These are phyloP conservation scores for Scytalidium sp. DNA, from an alignment of 2,329 filamentous ascomycete genomes.

Conservation along the genomic window DNA sequence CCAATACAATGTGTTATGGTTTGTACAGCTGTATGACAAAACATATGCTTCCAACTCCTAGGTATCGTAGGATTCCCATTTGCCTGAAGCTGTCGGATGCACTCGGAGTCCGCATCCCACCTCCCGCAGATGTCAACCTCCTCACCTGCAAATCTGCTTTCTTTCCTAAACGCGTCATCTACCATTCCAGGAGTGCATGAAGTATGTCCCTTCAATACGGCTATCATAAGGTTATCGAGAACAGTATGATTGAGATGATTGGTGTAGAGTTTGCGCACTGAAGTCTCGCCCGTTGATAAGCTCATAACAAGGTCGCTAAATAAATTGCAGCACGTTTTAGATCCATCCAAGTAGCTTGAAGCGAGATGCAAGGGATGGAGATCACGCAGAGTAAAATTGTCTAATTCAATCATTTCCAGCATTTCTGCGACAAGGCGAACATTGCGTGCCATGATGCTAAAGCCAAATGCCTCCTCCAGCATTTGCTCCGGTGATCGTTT, in stretches of 20 bases:
- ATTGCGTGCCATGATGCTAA: slow-evolving; percentile 26
- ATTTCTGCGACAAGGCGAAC: slow-evolving; percentile 9
- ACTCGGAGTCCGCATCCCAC: slow-evolving; percentile 38
- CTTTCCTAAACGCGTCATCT: slow-evolving; percentile 22
- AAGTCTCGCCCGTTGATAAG: background rate
- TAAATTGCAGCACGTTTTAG: slow-evolving; percentile 29
- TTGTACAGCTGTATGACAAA: slow-evolving; percentile 40
- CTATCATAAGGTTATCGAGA: slow-evolving; percentile 34
- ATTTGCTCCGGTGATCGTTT: slow-evolving; percentile 17
- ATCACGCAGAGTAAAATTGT: background rate
- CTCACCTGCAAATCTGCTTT: slow-evolving; percentile 32
- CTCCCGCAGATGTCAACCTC: slow-evolving; percentile 40
- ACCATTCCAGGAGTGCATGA: slow-evolving; percentile 22
- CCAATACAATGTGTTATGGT: slow-evolving; percentile 33
- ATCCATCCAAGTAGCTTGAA: slow-evolving; percentile 33
- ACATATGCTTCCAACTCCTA: slow-evolving; percentile 38
- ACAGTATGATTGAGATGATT: slow-evolving; percentile 34
- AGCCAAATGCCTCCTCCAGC: slow-evolving; percentile 22
- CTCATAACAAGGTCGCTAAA: slow-evolving; percentile 3
- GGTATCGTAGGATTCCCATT: slow-evolving; percentile 28
- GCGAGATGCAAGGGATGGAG: slow-evolving; percentile 34
- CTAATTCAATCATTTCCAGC: background rate
- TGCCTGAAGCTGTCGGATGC: slow-evolving; percentile 26
- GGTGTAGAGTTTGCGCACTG: slow-evolving; percentile 6
- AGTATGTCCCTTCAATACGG: slow-evolving; percentile 35